Evolutionary conservation across 2,329 filamentous ascomycete genomes (phyloP), one percentile per base, ranked within the genome.

Genomic region (Neopestalotiopsis sp.): DNA sequence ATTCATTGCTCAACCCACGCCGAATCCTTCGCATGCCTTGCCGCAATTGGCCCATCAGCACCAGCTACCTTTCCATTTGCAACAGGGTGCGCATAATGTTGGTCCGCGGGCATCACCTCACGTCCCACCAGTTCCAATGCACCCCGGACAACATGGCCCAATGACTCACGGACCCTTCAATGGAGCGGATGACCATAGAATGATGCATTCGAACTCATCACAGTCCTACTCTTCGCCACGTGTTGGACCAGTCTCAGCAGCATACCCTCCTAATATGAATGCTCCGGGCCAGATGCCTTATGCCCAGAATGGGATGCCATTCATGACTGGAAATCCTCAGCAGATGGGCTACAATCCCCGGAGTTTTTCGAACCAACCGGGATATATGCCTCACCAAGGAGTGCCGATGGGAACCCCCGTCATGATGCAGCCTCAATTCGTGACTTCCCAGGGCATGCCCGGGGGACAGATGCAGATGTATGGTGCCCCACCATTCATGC

Each of bases 161-260:
- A 88, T 87, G 5, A 88, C 90, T 57, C 88, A 89, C 66, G 86
- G 86, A 17, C 87, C 89, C 3, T 92, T 91, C 73, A 93, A 91
- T 74, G 91, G 90, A 69, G 90, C 91, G 73, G 95, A 97, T 73
- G 92, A 94, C 69, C 93, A 95, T 76, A 90, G 94, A 65, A 97
- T 98, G 93, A 92, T 96, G 82, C 93, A 93, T 69, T 92, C 91
- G 6, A 94, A 91, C 73, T 94, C 93, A 30, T 91, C 91, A 3
- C 94, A 95, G 75, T 94, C 94, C 2, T 96, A 94, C 78, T 92
- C 93, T 9, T 97, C 95, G 17, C 94, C 95, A 63, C 90, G 94
- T 65, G 88, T 94, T 74, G 88, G 90, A 65, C 91, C 91, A 71
- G 87, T 90, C 17, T 89, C 90, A 38, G 89, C 94, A 78, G 88